Base-by-base conservation (phyloP, 2,329 filamentous ascomycete species). In the Cadophora sp. region DNA sequence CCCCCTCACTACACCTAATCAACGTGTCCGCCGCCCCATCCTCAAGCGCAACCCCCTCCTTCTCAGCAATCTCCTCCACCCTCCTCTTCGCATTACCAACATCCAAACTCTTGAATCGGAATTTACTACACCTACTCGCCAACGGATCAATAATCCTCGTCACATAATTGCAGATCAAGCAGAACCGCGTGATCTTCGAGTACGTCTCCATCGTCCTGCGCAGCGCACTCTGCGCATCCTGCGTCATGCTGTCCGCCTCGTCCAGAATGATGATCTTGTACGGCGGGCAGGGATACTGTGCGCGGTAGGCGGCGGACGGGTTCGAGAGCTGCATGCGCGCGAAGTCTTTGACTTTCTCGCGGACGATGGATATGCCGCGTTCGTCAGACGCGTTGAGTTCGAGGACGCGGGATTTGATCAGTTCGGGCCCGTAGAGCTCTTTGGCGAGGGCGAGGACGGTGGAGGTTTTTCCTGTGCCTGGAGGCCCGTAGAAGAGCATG, bases 231-330 rank as follows among this genome's bases (percentile, higher is more conserved):
- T 99, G 96, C 14, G 96, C 96, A 81, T 99, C 97, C 80, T 98
- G 95, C 48, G 96, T 99, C 95, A 99, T 98, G 73, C 92, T 96
- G 79, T 99, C 96, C 73, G 96, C 96, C 83, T 99, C 96, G 80
- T 99, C 96, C 68, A 99, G 89, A 69, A 99, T 93, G 78, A 99
- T 95, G 78, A 99, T 97, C 83, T 99, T 99, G 85, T 97, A 99
- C 0, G 96, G 96, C 26, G 96, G 96, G 78, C 95, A 98, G 0
- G 96, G 94, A 77, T 97, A 97, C 77, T 90, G 82, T 68, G 84
- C 80, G 80, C 88, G 83, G 82, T 92, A 87, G 74, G 89, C 83
- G 70, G 90, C 81, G 0, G 85, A 83, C 0, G 93, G 89, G 73
- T 97, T 93, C 34, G 92, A 94, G 70, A 98, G 88, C 80, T 97